These are phyloP conservation scores for Striga hermonthica DNA, from an alignment of 305 asterid genomes.

Conservation along the genomic window DNA sequence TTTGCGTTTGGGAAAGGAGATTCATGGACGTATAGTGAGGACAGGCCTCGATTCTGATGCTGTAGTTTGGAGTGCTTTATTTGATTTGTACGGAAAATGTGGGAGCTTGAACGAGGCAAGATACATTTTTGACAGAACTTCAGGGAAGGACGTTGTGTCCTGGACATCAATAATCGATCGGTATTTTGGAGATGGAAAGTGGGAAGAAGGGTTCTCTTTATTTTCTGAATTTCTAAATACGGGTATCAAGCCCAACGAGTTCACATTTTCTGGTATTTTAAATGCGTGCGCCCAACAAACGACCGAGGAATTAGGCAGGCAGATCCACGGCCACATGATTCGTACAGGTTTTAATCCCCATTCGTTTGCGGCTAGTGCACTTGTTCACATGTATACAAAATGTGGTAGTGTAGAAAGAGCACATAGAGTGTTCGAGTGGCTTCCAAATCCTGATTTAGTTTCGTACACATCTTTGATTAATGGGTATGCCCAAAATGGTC, in stretches of 20 bases:
- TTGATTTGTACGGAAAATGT: constrained; percentile 79
- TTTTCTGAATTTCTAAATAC: constrained; percentile 52
- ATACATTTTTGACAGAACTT: constrained; percentile 56
- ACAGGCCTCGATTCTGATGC: constrained; percentile 68
- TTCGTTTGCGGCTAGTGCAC: constrained; percentile 77
- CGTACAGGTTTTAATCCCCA: constrained; percentile 54
- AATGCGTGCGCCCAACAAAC: constrained; percentile 68
- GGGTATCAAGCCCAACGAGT: constrained; percentile 65
- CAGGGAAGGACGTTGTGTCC: constrained; percentile 61
- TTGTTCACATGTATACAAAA: constrained; percentile 80
- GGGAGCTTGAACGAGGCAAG: constrained; percentile 70
- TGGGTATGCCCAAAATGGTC: constrained; percentile 78
- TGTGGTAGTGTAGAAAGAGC: constrained; percentile 69
- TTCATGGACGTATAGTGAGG: constrained; percentile 63
- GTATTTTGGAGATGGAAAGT: constrained; percentile 64
- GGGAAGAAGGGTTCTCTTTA: constrained; percentile 61
- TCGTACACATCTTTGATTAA: constrained; percentile 79
- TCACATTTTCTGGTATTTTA: constrained; percentile 64
- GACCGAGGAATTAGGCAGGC: constrained; percentile 60
- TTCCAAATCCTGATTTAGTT: constrained; percentile 62
- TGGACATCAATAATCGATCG: constrained; percentile 87
- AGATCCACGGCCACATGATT: constrained; percentile 69
- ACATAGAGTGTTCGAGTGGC: constrained; percentile 44
- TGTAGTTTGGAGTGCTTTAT: constrained; percentile 67
- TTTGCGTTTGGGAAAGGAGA: constrained; percentile 62